Evolutionary conservation across 768 basidiomycete species (phyloP), one percentile per base, ranked within the genome.

Genomic region (Tylopilus balloui): DNA sequence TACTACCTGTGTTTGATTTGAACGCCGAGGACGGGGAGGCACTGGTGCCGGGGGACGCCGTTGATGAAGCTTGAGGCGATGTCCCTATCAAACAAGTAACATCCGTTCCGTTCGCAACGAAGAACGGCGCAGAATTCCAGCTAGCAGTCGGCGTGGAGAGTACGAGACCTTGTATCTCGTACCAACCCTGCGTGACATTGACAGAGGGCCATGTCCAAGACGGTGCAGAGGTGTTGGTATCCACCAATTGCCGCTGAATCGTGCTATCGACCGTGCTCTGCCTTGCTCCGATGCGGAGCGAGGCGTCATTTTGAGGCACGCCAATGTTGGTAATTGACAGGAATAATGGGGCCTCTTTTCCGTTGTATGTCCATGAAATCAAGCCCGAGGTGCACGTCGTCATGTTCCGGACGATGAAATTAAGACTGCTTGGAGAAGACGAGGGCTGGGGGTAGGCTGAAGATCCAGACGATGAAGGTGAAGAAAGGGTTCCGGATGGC

Each of bases 171-270:
- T 54, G 42, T 37, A 75, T 41, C 12, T 53, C 38, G 55, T 84
- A 84, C 71, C 70, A 74, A 4, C 82, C 82, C 45, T 70, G 63
- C 0, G 75, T 60, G 20, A 81, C 62, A 49, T 70, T 69, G 41
- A 84, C 78, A 3, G 64, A 38, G 1, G 60, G 4, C 81, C 83
- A 82, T 4, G 56, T 63, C 62, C 65, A 79, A 15, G 45, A 47
- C 0, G 11, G 7, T 1, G 14, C 21, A 12, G 42, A 23, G 4
- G 77, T 67, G 45, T 67, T 38, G 8, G 58, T 57, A 0, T 51
- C 48, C 13, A 51, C 66, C 24, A 82, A 20, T 13, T 42, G 41
- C 3, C 61, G 39, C 2, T 59, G 50, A 13, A 71, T 43, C 15
- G 42, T 29, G 19, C 17, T 9, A 12, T 31, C 37, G 9, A 48